Evolutionary conservation across 2,329 filamentous ascomycete species (phyloP), one percentile per base, ranked within the genome.

Genomic region (Cryphonectria carpinicola): DNA sequence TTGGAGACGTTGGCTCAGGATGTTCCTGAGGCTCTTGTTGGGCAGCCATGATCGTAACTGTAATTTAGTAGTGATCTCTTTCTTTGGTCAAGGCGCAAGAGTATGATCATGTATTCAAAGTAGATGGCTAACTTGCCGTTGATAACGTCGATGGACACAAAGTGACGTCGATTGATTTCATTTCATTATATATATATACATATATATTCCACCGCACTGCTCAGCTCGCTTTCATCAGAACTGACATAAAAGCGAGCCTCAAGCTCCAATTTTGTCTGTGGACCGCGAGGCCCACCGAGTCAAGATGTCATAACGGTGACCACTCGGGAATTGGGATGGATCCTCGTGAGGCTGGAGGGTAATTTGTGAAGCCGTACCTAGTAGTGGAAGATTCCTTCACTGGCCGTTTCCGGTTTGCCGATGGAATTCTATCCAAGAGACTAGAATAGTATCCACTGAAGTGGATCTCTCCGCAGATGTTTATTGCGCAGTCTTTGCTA

Each of bases 21-120:
- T 52, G 28, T 25, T 22, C 43, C 63, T 52, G 43, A 19, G 28
- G 25, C 28, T 49, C 13, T 52, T 35, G 63, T 32, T 28, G 65
- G n/a, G 65, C 25, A 39, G 35, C 41, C 37, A 62, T 62, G 60
- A 35, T 62, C n/a, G 60, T 39, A 25, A 37, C 35, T 60, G 60
- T 61, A 14, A 28, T 61, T 35, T 54, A 28, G 52, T 54, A 17
- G 13, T 1, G 11, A 39, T 39, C 10, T 11, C 37, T 39, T 37
- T 11, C 37, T 39, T 37, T 37, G 2, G 10, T 39, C 37, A 39
- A 39, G 37, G 2, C 8, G 37, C 8, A 13, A 39, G 37, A 39
- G 37, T 10, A 11, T 11, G 37, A 39, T 39, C 11, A 37, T 37
- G 37, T 37, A 39, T 39, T 11, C 11, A 39, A 39, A 11, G 37